Conservation (phyloP, 108 stramenopile genomes). For the Stephanodiscus minutulus region DNA sequence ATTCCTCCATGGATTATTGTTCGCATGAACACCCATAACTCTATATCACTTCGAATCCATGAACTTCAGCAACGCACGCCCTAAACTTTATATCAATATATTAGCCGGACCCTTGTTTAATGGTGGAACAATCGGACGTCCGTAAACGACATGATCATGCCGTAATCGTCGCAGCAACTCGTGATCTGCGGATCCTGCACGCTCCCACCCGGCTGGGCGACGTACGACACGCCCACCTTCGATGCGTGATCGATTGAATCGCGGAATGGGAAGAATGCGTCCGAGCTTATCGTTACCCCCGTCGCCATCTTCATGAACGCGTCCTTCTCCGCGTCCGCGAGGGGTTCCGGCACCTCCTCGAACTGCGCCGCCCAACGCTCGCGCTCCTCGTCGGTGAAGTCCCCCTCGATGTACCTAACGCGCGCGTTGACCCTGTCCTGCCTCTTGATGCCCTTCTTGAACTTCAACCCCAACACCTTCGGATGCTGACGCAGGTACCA, state of each 20-base stretch:
- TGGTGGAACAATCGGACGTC: slow-evolving; percentile 98
- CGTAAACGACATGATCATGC: slow-evolving; percentile 97
- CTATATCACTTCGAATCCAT: neutral
- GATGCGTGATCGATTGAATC: slow-evolving; percentile 98
- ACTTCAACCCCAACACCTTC: slow-evolving; percentile 92
- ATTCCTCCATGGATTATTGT: neutral
- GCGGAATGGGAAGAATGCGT: slow-evolving; percentile 99
- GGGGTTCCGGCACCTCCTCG: slow-evolving; percentile 78
- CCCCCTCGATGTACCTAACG: slow-evolving; percentile 98
- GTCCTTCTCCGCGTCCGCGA: slow-evolving; percentile 91
- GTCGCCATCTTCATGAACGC: slow-evolving; percentile 81
- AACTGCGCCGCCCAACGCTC: slow-evolving; percentile 89
- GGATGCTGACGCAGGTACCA: slow-evolving; percentile 98
- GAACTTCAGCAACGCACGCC: neutral
- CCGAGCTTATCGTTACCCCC: slow-evolving; percentile 90
- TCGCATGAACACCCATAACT: neutral
- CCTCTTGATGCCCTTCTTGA: slow-evolving; percentile 94
- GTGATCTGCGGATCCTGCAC: slow-evolving; percentile 93
- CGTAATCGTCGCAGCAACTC: slow-evolving; percentile 93
- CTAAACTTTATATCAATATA: neutral
- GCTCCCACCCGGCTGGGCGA: slow-evolving; percentile 97
- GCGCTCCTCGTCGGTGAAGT: slow-evolving; percentile 94
- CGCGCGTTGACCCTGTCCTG: slow-evolving; percentile 99
- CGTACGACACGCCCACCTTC: slow-evolving; percentile 93
- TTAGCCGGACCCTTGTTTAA: slow-evolving; percentile 54